Evolutionary conservation across 148 eudicot species (phyloP).

Genomic region (Fallopia convolvulus): DNA sequence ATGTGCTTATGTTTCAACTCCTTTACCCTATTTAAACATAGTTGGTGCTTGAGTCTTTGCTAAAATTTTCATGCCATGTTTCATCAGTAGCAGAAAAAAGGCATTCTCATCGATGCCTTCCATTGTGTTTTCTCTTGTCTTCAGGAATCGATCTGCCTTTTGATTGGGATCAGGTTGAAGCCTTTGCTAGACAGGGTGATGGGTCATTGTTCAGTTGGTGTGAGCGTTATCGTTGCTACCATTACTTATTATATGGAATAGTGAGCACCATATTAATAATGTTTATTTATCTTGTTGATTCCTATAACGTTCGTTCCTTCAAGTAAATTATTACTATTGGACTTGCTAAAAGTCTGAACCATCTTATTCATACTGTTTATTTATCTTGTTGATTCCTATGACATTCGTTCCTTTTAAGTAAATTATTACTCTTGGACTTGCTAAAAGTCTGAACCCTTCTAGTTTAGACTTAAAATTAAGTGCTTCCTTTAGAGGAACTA

Average conservation of each 20-base stretch:
- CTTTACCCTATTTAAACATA: background rate
- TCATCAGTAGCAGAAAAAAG: background rate
- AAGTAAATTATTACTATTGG: background rate
- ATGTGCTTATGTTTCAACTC: background rate
- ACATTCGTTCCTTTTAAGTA: background rate
- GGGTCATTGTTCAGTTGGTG: conserved; percentile 95
- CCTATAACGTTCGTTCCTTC: background rate
- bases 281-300: conserved; percentile 1
- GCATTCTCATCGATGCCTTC: background rate
- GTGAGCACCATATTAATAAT: conserved; percentile 20
- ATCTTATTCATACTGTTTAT: background rate
- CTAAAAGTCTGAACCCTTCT: background rate
- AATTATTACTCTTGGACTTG: background rate
- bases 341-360: background rate
- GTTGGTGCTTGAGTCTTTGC: background rate
- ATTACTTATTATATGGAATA: conserved; percentile 55
- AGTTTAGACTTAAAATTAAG: background rate
- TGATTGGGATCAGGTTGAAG: conserved; percentile 75
- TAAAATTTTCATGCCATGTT: background rate
- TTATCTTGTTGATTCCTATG: background rate
- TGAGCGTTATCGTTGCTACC: conserved; percentile 76
- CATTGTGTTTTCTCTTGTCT: conserved; percentile 13
- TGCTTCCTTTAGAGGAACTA: background rate
- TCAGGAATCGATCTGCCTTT: conserved; percentile 84
- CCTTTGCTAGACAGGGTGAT: conserved; percentile 71